These are phyloP conservation scores for Quercus dentata DNA, from an alignment of 306 rosid species.

Conservation along the genomic window DNA sequence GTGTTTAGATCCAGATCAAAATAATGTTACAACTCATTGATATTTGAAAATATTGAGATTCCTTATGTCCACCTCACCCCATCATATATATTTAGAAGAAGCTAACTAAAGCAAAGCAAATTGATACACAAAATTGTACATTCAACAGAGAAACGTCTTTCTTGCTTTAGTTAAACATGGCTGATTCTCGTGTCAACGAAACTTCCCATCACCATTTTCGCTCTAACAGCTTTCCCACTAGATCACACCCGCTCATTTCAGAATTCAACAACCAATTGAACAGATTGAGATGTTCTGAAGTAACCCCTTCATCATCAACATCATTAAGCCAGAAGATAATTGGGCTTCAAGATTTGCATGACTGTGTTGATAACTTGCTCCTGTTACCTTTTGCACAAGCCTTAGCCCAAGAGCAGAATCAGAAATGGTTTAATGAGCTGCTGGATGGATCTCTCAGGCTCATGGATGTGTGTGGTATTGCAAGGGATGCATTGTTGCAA, in stretches of 20 bases:
- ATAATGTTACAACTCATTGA: conserved; percentile 32
- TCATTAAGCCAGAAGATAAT: conserved; percentile 2
- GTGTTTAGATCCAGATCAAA: conserved; percentile 33
- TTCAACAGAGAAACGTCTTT: conserved; percentile 18
- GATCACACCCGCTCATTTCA: conserved; percentile 36
- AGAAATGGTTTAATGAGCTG: too few species aligned
- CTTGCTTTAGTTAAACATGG: conserved; percentile 21
- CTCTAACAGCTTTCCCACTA: conserved; percentile 42
- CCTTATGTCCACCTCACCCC: conserved; percentile 23
- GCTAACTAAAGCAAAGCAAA: conserved; percentile 11
- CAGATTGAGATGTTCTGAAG: conserved; percentile 17
- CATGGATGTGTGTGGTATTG: too few species aligned
- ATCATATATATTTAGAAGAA: conserved; percentile 30
- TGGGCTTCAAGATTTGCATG: conserved; percentile 19
- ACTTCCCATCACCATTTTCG: conserved; percentile 30
- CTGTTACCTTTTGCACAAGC: conserved; percentile 21
- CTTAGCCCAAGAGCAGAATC: conserved; percentile 13
- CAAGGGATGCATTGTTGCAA: conserved; percentile 5
- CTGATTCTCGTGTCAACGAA: conserved; percentile 24
- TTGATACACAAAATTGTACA: conserved; percentile 20
- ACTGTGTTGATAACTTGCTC: conserved; percentile 19
- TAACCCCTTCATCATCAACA: conserved; percentile 25
- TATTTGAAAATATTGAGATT: conserved; percentile 30
- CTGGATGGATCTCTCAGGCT: too few species aligned
- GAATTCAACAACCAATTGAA: conserved; percentile 27